phyloP scores from a whole-genome alignment of 2,329 filamentous ascomycete genomes.

The Arthrobotrys sinensis region DNA sequence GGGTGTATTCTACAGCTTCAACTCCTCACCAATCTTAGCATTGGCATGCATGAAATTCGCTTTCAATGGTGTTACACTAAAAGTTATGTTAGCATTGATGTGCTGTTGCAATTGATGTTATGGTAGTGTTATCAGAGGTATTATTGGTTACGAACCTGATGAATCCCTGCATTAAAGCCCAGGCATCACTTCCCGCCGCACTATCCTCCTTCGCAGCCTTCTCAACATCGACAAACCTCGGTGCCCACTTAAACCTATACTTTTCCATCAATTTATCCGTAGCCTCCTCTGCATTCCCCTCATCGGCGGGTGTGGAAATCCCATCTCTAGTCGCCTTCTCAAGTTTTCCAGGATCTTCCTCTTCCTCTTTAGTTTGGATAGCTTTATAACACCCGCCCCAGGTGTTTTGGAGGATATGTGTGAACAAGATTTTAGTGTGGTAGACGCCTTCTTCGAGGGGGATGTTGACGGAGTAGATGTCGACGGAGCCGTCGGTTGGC shows the following conservation, averaged over 20 bases:
- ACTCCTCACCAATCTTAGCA: conserved; percentile 74
- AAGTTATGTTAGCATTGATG: conserved; percentile 3
- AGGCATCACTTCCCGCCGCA: conserved; percentile 83
- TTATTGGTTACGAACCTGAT: conserved; percentile 77
- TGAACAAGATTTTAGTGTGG: conserved; percentile 80
- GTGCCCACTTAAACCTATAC: conserved; percentile 91
- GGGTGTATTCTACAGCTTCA: conserved; percentile 80
- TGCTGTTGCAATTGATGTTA: conserved; percentile 9
- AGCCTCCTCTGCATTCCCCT: conserved; percentile 70
- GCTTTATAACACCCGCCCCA: conserved; percentile 90
- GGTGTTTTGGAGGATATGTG: conserved; percentile 88
- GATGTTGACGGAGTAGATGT: conserved; percentile 93
- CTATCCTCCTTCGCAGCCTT: conserved; percentile 71
- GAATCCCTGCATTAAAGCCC: conserved; percentile 88
- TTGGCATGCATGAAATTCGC: conserved; percentile 89
- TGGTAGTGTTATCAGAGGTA: not conserved
- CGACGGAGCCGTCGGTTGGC: conserved; percentile 76
- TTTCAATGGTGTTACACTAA: conserved; percentile 87
- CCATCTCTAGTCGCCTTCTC: conserved; percentile 82
- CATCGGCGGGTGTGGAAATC: conserved; percentile 68
- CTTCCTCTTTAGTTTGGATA: conserved; percentile 75
- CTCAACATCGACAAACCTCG: conserved; percentile 87
- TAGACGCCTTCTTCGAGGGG: conserved; percentile 85
- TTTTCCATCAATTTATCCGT: conserved; percentile 70
- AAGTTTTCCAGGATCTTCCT: conserved; percentile 77